These are phyloP conservation scores for Huntiella bhutanensis DNA, from an alignment of 2,329 filamentous ascomycete species.

Conservation along the genomic window DNA sequence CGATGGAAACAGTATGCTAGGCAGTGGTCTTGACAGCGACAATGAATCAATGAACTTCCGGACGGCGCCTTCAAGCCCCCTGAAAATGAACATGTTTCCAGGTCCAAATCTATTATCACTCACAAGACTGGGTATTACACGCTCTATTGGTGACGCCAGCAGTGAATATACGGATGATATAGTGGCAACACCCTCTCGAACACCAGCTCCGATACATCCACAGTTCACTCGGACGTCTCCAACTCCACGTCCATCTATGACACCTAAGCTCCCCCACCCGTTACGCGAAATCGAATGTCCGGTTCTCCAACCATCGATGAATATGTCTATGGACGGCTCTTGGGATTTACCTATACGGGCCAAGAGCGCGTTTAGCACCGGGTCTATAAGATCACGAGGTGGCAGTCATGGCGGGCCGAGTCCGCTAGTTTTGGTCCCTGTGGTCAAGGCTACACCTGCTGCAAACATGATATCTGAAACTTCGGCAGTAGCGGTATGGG, in stretches of 20 bases:
- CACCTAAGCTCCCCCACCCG: too few relatives aligned
- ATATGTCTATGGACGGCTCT: conserved; percentile 2
- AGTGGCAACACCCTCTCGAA: neutral
- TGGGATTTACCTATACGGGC: neutral
- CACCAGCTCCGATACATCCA: conserved; percentile 4
- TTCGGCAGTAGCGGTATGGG: conserved; percentile 23
- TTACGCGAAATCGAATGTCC: conserved; percentile 1
- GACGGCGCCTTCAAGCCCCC: conserved; percentile 8
- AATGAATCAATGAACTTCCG: conserved; percentile 5
- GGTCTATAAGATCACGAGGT: neutral
- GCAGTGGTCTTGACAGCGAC: neutral
- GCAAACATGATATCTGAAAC: conserved; percentile 19
- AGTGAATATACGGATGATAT: conserved; percentile 2
- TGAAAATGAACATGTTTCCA: neutral
- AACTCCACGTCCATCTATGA: neutral
- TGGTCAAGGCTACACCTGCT: conserved; percentile 26
- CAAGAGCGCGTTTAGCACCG: neutral
- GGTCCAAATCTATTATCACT: too few relatives aligned
- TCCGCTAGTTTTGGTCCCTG: conserved; percentile 22
- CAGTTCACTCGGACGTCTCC: neutral
- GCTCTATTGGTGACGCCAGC: neutral
- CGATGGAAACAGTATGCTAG: neutral
- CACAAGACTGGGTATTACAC: too few relatives aligned
- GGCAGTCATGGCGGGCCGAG: conserved; percentile 5
- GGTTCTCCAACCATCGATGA: conserved; percentile 6